Evolutionary conservation across 306 rosid genomes (phyloP), one percentile per base, ranked within the genome.

Genomic region (Vigna mungo): DNA sequence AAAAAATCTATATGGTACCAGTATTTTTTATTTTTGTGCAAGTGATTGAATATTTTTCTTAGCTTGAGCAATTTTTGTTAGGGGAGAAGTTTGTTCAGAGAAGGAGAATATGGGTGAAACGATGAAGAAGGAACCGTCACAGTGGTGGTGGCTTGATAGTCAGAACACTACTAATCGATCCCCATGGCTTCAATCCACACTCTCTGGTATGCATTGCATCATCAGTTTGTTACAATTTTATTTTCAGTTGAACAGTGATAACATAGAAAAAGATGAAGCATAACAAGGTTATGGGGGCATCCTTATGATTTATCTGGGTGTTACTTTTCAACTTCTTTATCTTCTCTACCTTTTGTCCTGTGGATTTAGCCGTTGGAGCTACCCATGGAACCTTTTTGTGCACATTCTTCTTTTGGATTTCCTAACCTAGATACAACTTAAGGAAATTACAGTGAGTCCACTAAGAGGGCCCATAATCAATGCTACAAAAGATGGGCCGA

Each of bases 181-280:
- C 6, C 89, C 91, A 13, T 90, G 97, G 98, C 91, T 94, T 78
- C 96, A 90, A 71, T 88, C 91, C 74, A 84, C 97, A 76, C 84
- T 94, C 10, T 54, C 85, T 9, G 98, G 98, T 93, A 84, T 75
- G 8, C 2, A 44, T 43, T 67, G 3, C 16, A 61, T 56, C 61
- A 39, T 60, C 52, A 63, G 44, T 65, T 25, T 64, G n/a, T 65
- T 64, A 37, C 6, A 36, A 18, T 58, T 66, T 39, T 37, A 30
- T 48, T 63, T 55, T 34, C 3, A 25, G 21, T 68, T 59, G 59
- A 21, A 20, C 44, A 43, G 34, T 66, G 51, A 41, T 6, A 66
- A 66, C 15, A 15, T 17, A n/a, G 23, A 66, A 76, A 76, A 16
- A 30, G 74, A 6, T 23, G 43, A 80, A 80, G 65, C 46, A 36